A percentile compares a stretch with the other conserved stretches of the same genome.
phyloP scores from a whole-genome alignment of 805 yeast species.

The Yarrowia sp. region DNA sequence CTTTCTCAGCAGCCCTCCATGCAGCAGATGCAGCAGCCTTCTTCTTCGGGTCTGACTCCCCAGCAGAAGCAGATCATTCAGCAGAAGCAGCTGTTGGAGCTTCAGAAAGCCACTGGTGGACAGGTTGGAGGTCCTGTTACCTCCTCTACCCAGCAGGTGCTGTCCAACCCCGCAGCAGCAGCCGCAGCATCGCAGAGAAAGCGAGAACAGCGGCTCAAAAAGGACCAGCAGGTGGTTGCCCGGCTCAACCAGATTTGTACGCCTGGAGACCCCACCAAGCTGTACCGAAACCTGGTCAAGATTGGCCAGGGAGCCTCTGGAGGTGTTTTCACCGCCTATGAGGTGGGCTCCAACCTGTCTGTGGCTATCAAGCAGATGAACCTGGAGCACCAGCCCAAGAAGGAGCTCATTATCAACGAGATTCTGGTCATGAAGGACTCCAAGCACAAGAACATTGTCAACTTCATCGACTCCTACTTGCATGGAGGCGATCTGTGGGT shows the following conservation, averaged over 20 bases:
- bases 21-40: slow-evolving; percentile 44
- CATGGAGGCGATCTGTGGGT: slow-evolving; percentile 90
- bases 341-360: slow-evolving; percentile 61
- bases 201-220: slow-evolving; percentile 77
- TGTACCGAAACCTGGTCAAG: slow-evolving; percentile 62
- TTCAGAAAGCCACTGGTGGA: slow-evolving; percentile 46
- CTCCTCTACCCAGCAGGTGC: slow-evolving; percentile 36
- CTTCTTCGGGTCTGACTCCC: slow-evolving; percentile 40
- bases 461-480: slow-evolving; percentile 88
- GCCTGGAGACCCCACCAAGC: slow-evolving; percentile 78
- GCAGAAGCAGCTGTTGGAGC: slow-evolving; percentile 45
- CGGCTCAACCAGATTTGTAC: slow-evolving; percentile 79
- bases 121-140: slow-evolving; percentile 43
- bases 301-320: slow-evolving; percentile 98
- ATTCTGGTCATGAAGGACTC: slow-evolving; percentile 96
- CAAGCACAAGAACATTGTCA: slow-evolving; percentile 92
- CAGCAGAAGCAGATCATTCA: slow-evolving; percentile 41
- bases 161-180: slow-evolving; percentile 41
- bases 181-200: slow-evolving; percentile 52
- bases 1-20: slow-evolving; percentile 40
- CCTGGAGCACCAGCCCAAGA: slow-evolving; percentile 85
- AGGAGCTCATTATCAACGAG: slow-evolving; percentile 94
- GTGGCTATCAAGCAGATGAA: slow-evolving; percentile 98
- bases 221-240: slow-evolving; percentile 73
- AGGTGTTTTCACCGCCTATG: slow-evolving; percentile 83